phyloP scores from a whole-genome alignment of 306 rosid genomes.

The Cucumis cinereus region DNA sequence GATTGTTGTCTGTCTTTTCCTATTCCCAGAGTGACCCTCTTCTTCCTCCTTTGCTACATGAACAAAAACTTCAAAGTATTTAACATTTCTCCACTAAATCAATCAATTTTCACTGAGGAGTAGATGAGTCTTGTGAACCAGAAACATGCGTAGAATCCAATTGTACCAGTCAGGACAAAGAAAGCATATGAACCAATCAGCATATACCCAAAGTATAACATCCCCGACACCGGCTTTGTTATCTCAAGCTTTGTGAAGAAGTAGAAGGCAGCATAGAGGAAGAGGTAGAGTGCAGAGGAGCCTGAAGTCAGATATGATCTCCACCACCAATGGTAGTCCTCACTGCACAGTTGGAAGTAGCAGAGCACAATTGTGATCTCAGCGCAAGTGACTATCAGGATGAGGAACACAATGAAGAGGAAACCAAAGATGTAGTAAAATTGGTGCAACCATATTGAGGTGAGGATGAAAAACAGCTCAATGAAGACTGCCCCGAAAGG shows the following conservation, averaged over 20 bases:
- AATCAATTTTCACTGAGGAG: constrained; percentile 80
- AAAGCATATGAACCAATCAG: constrained; percentile 65
- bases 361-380: constrained; percentile 90
- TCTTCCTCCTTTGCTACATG: background rate
- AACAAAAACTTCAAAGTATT: background rate
- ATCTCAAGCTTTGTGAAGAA: constrained; percentile 90
- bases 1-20: background rate
- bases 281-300: constrained; percentile 81
- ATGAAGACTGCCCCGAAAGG: constrained; percentile 92
- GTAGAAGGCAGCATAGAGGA: constrained; percentile 75
- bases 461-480: constrained; percentile 90
- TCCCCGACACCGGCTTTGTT: constrained; percentile 75
- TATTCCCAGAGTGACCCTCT: background rate
- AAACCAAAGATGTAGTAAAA: constrained; percentile 81
- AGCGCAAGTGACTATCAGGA: constrained; percentile 80
- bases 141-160: constrained; percentile 85
- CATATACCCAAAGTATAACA: constrained; percentile 82
- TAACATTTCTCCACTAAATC: constrained; percentile 1
- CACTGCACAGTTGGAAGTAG: constrained; percentile 98
- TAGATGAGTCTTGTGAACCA: constrained; percentile 84
- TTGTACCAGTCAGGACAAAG: constrained; percentile 78
- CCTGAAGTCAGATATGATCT: constrained; percentile 86
- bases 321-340: constrained; percentile 97
- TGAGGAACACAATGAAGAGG: constrained; percentile 70
- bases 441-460: constrained; percentile 91